Evolutionary conservation across 805 yeast species (phyloP).

Genomic region (Barnettozyma populi): DNA sequence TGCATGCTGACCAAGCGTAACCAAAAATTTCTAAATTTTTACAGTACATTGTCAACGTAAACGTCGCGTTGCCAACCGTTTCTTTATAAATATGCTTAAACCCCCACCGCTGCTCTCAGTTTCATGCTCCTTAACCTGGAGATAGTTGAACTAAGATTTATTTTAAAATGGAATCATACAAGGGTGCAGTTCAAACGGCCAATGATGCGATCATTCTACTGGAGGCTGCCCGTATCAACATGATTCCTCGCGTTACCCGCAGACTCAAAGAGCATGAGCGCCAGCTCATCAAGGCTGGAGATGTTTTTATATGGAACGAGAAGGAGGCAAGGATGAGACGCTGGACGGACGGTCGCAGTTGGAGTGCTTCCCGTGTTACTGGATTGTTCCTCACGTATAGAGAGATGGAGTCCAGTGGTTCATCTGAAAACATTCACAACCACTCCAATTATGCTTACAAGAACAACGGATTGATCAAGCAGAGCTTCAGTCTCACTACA

Average conservation of each 20-base stretch:
- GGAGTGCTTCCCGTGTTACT: conserved; percentile 69
- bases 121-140: too few species aligned
- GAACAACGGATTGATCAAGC: conserved; percentile 55
- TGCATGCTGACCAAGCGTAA: neutral
- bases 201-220: conserved; percentile 59
- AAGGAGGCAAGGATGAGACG: conserved; percentile 64
- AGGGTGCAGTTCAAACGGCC: conserved; percentile 51
- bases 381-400: conserved; percentile 59
- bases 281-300: conserved; percentile 45
- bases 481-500: conserved; percentile 54
- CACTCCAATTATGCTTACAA: conserved; percentile 31
- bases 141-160: neutral
- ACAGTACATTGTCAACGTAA: neutral
- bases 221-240: conserved; percentile 56
- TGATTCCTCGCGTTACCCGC: conserved; percentile 53
- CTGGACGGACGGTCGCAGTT: conserved; percentile 73
- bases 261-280: conserved; percentile 52
- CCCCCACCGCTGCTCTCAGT: neutral
- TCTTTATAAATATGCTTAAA: conserved; percentile 2
- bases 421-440: conserved; percentile 3
- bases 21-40: too few species aligned
- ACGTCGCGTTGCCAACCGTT: neutral
- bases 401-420: conserved; percentile 41
- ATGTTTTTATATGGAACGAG: conserved; percentile 70
- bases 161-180: conserved; percentile 48